These are phyloP conservation scores for Lizanozyma gosingica DNA, from an alignment of 1,139 yeast genomes.

Conservation along the genomic window DNA sequence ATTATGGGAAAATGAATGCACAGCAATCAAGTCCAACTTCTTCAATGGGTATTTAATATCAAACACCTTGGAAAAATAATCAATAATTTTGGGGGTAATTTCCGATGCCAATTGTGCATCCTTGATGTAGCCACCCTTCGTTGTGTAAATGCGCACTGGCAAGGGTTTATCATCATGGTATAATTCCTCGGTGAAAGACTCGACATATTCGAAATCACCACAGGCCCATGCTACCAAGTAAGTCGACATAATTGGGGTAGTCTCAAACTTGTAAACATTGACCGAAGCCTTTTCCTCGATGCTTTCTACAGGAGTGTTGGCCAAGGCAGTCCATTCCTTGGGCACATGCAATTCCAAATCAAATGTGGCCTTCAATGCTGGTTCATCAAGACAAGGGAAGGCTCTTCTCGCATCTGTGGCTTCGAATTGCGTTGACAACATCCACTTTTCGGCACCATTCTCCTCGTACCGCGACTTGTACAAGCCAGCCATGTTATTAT, in stretches of 20 bases:
- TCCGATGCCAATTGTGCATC: slow-evolving; percentile 43
- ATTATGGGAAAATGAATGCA: slow-evolving; percentile 50
- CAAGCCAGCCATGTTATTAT: slow-evolving; percentile 62
- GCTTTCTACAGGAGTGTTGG: slow-evolving; percentile 60
- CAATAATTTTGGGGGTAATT: slow-evolving; percentile 44
- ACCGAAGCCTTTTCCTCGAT: slow-evolving; percentile 18
- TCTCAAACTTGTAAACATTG: slow-evolving; percentile 24
- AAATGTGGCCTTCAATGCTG: slow-evolving; percentile 66
- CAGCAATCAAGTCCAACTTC: slow-evolving; percentile 48
- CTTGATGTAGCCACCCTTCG: slow-evolving; percentile 38
- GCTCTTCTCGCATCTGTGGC: slow-evolving; percentile 83
- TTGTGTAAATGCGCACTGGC: slow-evolving; percentile 48
- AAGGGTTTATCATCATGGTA: slow-evolving; percentile 28
- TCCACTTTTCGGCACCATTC: slow-evolving; percentile 50
- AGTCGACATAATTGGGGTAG: slow-evolving; percentile 47
- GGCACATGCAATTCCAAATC: slow-evolving; percentile 52
- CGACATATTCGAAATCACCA: slow-evolving; percentile 49
- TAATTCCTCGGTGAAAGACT: slow-evolving; percentile 22
- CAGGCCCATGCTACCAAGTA: slow-evolving; percentile 52
- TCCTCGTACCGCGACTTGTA: slow-evolving; percentile 68
- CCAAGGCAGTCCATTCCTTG: slow-evolving; percentile 52
- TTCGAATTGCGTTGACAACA: slow-evolving; percentile 80
- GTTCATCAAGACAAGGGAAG: slow-evolving; percentile 79
- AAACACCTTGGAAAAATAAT: slow-evolving; percentile 41
- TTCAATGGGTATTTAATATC: slow-evolving; percentile 55